phyloP scores from a whole-genome alignment of 2,329 filamentous ascomycete species.

The Fusarium abutilonis region DNA sequence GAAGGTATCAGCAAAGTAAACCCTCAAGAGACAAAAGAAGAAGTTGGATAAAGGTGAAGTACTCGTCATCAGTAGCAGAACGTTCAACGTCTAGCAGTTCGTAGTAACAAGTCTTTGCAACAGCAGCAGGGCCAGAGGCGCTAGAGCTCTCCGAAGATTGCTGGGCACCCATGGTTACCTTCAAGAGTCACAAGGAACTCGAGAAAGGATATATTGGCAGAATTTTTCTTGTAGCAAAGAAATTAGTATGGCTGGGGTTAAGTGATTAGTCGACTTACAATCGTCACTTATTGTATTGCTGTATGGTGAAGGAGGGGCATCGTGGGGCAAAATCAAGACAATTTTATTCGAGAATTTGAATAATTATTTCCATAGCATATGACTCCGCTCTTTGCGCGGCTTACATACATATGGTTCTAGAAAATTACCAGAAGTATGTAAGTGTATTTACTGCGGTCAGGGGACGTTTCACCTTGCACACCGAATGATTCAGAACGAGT shows the following conservation, averaged over 20 bases:
- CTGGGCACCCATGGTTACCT: constrained; percentile 61
- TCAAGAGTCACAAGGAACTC: constrained; percentile 5
- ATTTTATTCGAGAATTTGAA: constrained; percentile 13
- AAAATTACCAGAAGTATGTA: constrained; percentile 19
- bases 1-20: not conserved
- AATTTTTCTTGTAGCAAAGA: not conserved
- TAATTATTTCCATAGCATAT: constrained; percentile 14
- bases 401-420: constrained; percentile 8
- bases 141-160: constrained; percentile 60
- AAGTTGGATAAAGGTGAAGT: constrained; percentile 43
- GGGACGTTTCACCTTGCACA: constrained; percentile 1
- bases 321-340: constrained; percentile 31
- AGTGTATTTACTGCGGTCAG: constrained; percentile 22
- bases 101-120: constrained; percentile 83
- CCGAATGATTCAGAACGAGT: constrained; percentile 37
- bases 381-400: constrained; percentile 14
- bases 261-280: constrained; percentile 12
- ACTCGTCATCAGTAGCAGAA: constrained; percentile 84
- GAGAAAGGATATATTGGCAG: not conserved
- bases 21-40: not conserved
- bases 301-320: constrained; percentile 32
- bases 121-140: constrained; percentile 47
- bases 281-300: constrained; percentile 2
- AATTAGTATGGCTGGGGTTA: not conserved
- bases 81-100: constrained; percentile 80